Conservation (phyloP, 2,329 filamentous ascomycete genomes). For the Scytalidium sp. region DNA sequence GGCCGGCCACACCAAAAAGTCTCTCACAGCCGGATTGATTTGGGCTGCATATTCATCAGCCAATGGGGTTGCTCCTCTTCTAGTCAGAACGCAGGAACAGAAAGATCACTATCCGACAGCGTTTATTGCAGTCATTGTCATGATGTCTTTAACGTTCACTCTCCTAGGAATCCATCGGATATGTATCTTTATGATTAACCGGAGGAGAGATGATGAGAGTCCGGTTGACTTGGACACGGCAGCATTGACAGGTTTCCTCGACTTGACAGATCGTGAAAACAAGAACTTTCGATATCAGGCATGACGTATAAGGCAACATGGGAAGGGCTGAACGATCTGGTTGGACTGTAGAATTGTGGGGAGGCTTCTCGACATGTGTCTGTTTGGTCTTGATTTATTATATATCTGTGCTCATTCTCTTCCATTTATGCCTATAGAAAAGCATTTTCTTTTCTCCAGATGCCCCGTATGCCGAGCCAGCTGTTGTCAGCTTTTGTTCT, state of each 20-base stretch:
- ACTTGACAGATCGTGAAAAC: conserved; percentile 1
- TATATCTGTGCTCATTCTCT: too few species aligned
- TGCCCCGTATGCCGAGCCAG: too few species aligned
- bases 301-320: too few species aligned
- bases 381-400: too few species aligned
- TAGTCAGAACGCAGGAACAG: conserved; percentile 32
- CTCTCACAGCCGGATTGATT: conserved; percentile 38
- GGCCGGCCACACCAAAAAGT: conserved; percentile 42
- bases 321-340: too few species aligned
- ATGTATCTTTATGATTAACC: conserved; percentile 30
- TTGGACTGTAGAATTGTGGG: too few species aligned
- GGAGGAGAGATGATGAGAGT: conserved; percentile 16
- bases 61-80: conserved; percentile 33
- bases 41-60: conserved; percentile 37
- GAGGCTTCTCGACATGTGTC: too few species aligned
- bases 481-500: too few species aligned
- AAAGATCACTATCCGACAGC: conserved; percentile 32
- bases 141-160: conserved; percentile 27
- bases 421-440: too few species aligned
- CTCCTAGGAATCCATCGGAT: conserved; percentile 20
- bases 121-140: conserved; percentile 34
- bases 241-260: background rate
- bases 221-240: background rate
- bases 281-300: conserved; percentile 2
- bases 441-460: too few species aligned